A percentile compares a stretch with the other conserved stretches of the same genome.
These are phyloP conservation scores for Cyclotella baltica DNA, from an alignment of 108 stramenopile genomes.

Conservation along the genomic window DNA sequence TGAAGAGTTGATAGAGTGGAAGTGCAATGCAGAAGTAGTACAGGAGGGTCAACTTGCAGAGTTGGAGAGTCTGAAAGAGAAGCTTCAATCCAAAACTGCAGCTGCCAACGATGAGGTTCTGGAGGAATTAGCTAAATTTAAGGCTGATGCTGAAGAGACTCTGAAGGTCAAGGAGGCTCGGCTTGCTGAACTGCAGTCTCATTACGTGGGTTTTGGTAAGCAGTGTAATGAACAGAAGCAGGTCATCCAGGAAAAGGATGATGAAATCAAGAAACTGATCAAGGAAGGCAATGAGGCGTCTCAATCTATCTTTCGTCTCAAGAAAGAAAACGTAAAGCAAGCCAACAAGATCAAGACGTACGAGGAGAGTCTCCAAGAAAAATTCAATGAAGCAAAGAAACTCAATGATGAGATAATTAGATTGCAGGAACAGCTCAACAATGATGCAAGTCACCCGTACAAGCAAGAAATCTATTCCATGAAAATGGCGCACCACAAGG, in stretches of 20 bases:
- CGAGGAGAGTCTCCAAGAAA: background rate
- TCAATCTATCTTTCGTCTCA: background rate
- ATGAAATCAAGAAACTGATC: background rate
- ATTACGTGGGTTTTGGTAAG: background rate
- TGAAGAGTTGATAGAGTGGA: background rate
- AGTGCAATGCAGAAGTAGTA: background rate
- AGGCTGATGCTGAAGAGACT: background rate
- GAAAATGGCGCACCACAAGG: conserved; percentile 11
- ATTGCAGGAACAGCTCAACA: background rate
- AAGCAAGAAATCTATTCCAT: background rate
- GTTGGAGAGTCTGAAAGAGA: conserved; percentile 3
- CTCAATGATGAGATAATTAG: background rate
- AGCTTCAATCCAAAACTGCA: background rate
- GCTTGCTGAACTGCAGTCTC: conserved; percentile 1
- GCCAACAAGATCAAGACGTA: conserved; percentile 1
- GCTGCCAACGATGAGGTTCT: background rate
- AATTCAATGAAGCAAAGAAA: background rate
- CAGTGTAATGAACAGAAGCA: background rate
- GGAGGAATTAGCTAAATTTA: background rate
- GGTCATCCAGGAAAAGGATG: background rate
- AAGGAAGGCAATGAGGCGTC: background rate
- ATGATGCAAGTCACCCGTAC: background rate
- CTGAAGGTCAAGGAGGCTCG: background rate
- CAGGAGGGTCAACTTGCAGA: background rate
- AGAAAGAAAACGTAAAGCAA: background rate